Conservation (phyloP, 2,329 filamentous ascomycete species). For the Cladosporium sp. region DNA sequence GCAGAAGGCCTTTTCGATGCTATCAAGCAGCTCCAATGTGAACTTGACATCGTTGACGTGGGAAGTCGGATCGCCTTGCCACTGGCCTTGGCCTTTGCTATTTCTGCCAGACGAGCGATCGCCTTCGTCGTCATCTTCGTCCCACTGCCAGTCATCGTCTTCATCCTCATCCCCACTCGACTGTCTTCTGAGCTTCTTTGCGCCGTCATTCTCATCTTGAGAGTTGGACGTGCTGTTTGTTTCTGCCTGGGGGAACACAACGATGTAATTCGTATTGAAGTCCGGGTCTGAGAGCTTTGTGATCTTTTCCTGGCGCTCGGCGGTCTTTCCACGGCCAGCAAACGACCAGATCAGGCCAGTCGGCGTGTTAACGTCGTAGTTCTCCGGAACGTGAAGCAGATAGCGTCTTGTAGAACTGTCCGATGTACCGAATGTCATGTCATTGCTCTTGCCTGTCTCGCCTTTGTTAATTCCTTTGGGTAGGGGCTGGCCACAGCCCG, state of each 20-base stretch:
- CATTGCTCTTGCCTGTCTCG: conserved; percentile 19
- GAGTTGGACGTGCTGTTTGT: conserved; percentile 9
- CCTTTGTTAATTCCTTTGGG: conserved; percentile 18
- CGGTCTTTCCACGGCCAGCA: conserved; percentile 39
- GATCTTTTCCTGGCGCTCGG: conserved; percentile 36
- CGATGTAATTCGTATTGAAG: conserved; percentile 42
- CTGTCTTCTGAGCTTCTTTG: neutral
- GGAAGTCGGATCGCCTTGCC: conserved; percentile 42
- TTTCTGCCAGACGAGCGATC: neutral
- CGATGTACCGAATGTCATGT: conserved; percentile 18
- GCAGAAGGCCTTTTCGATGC: conserved; percentile 39
- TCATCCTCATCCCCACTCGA: neutral
- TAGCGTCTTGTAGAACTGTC: conserved; percentile 29
- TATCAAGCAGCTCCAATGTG: conserved; percentile 38
- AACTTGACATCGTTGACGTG: conserved; percentile 40
- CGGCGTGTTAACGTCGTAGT: conserved; percentile 36
- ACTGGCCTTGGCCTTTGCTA: conserved; percentile 22
- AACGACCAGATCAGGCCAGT: conserved; percentile 45
- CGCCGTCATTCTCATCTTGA: neutral
- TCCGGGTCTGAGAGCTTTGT: conserved; percentile 43
- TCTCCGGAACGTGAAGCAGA: conserved; percentile 36
- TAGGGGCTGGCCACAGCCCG: conserved; percentile 23
- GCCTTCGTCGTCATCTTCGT: neutral
- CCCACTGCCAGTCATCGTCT: neutral
- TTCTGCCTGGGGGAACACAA: conserved; percentile 43